Evolutionary conservation across 345 rosid genomes (phyloP), one percentile per base, ranked within the genome.

Genomic region (Citrus maxima): DNA sequence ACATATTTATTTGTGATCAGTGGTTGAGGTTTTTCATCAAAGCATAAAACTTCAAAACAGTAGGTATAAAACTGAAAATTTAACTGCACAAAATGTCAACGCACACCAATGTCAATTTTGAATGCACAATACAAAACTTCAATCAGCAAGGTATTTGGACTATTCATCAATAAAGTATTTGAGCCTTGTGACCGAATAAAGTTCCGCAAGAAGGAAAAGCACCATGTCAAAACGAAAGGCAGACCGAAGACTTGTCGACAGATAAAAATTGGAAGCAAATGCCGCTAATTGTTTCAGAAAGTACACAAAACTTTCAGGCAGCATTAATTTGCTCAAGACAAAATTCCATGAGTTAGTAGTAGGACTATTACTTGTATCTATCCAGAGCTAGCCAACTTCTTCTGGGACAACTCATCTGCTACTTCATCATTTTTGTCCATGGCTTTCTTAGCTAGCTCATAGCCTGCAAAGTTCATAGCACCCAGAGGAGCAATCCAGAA

Each of bases 401-500:
- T 87, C 42, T 74, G 84, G 67, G 88, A 58, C 69, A 69, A 75
- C 72, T 81, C 79, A 10, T 86, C 87, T 12, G 83, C 58, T 58
- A 60, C 60, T 4, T 90, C 97, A 68, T 88, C 89, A 5, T 86
- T 87, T 84, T 88, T 91, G 81, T 82, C 87, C 97, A 95, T 87
- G 67, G 98, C 94, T 81, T 95, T 95, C 93, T 88, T 88, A 12
- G 90, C 90, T 56, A 96, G 91, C 86, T 96, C 99, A 32, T 96
- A 96, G 12, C 99, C 99, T 5, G 99, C 99, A 83, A 96, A 96
- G 87, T 96, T 96, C 98, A 96, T 96, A 77, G 99, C 99, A n/a
- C 99, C 99, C 13, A 96, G 80, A 3, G 99, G 99, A 67, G 99
- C 98, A 75, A 96, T 92, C 99, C 99, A 96, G 86, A 96, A 94